Evolutionary conservation across 2,329 filamentous ascomycete genomes (phyloP).

Genomic region (Monilinia polystroma): DNA sequence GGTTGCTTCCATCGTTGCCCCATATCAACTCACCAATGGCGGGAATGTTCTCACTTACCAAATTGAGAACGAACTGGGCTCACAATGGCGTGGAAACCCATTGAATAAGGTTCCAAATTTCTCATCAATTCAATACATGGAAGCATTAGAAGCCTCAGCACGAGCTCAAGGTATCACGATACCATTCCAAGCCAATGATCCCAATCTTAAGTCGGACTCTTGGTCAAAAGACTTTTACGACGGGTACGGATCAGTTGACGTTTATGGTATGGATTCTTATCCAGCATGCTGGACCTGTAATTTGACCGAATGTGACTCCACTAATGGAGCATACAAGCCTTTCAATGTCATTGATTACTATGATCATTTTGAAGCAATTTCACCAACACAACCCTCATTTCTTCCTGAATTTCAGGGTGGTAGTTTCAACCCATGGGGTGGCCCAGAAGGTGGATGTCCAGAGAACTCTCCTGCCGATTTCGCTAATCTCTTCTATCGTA

Average conservation of each 20-base stretch:
- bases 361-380: slow-evolving; percentile 40
- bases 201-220: slow-evolving; percentile 56
- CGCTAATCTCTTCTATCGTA: slow-evolving; percentile 63
- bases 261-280: slow-evolving; percentile 53
- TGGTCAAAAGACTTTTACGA: slow-evolving; percentile 62
- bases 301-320: slow-evolving; percentile 57
- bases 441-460: slow-evolving; percentile 47
- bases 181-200: slow-evolving; percentile 58
- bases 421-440: slow-evolving; percentile 61
- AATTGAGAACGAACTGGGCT: slow-evolving; percentile 56
- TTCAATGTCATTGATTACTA: slow-evolving; percentile 45
- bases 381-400: slow-evolving; percentile 44
- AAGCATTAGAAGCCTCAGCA: slow-evolving; percentile 53
- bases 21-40: slow-evolving; percentile 56
- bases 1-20: slow-evolving; percentile 51
- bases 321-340: slow-evolving; percentile 55
- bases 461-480: slow-evolving; percentile 57
- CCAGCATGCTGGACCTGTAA: slow-evolving; percentile 64
- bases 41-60: slow-evolving; percentile 57
- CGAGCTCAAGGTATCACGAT: slow-evolving; percentile 58
- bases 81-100: slow-evolving; percentile 45
- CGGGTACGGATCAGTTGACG: slow-evolving; percentile 55
- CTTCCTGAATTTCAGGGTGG: slow-evolving; percentile 61
- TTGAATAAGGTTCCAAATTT: slow-evolving; percentile 48
- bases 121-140: slow-evolving; percentile 55